A percentile compares a stretch with the other conserved stretches of the same genome.
Conservation (phyloP, 345 rosid genomes). For the Trapa bicornis region DNA sequence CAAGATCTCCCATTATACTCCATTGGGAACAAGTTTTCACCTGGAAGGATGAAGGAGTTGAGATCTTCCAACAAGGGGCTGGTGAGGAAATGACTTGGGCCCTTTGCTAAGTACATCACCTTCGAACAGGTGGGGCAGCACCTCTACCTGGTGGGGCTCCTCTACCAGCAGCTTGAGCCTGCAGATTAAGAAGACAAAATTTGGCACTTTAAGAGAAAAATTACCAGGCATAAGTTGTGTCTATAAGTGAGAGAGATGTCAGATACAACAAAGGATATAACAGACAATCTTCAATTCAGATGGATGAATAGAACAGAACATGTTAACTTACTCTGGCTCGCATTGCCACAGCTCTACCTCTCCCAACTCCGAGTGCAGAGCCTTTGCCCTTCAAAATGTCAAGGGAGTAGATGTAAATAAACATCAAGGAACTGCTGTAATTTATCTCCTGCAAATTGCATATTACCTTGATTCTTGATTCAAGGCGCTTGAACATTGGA, state of each 20-base stretch:
- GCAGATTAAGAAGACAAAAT: too few relatives aligned
- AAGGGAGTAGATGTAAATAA: not conserved
- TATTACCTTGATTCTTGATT: conserved; percentile 67
- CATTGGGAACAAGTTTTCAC: too few relatives aligned
- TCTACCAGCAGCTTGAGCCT: too few relatives aligned
- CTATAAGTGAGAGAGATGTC: not conserved
- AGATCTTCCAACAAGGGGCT: too few relatives aligned
- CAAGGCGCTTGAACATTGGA: conserved; percentile 93
- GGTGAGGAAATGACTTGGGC: too few relatives aligned
- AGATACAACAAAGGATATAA: not conserved
- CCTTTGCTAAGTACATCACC: too few relatives aligned
- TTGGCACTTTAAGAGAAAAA: too few relatives aligned
- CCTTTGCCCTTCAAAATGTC: conserved; percentile 65
- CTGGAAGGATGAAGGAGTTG: too few relatives aligned
- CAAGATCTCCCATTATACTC: too few relatives aligned
- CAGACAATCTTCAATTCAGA: not conserved
- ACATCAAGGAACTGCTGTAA: not conserved
- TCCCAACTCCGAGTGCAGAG: conserved; percentile 77
- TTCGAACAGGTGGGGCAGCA: too few relatives aligned
- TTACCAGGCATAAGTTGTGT: too few relatives aligned
- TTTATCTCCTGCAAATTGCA: conserved; percentile 2
- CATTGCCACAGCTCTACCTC: conserved; percentile 89
- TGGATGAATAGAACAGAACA: not conserved
- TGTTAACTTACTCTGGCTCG: conserved; percentile 62
- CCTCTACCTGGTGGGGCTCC: too few relatives aligned